Base-by-base conservation (phyloP, 495 filamentous ascomycete species). In the Xylaria bambusicola region DNA sequence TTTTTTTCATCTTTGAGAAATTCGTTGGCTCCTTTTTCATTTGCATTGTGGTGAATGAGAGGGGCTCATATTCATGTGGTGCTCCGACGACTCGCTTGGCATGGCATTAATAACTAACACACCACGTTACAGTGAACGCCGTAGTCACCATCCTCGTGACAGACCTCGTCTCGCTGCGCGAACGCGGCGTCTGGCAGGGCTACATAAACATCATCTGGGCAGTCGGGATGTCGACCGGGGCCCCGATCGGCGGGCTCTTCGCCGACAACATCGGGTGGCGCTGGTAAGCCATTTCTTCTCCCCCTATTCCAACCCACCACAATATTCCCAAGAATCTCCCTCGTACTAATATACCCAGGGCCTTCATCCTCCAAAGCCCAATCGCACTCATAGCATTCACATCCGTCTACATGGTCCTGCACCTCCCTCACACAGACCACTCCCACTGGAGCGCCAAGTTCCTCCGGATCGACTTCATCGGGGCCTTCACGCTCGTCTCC, bases 131-230 rank as follows among this genome's bases (percentile, higher is more conserved):
- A 53, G 93, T 95, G 90, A 91, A 86, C 3, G 88, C 88, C 4
- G 84, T 94, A 49, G 88, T 88, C 42, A 84, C 75, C 54, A 93
- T 96, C 50, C 71, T 96, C 29, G 71, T 96, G 58, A 88, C 84
- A 51, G 92, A 96, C 69, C 79, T 93, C 17, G 81, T 95, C 3
- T 80, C 89, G 8, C 76, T 96, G 50, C 79, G 88, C n/a, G 85
- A 92, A 52, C 72, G 91, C 61, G 91, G 89, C 4, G 78, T 87
- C 12, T 95, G 87, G 84, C 91, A 95, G 70, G 90, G 91, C 18
- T 83, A 92, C 46, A 77, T 93, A 63, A 95, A 94, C 65, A 85
- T 94, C 67, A 80, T 94, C 45, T 93, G 80, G 65, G 86, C 90
- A 1, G 72, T 77, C 60, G 92, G 92, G 18, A 79, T 87, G 15